phyloP scores from a whole-genome alignment of 2,329 filamentous ascomycete species.

The Fusarium sp. region DNA sequence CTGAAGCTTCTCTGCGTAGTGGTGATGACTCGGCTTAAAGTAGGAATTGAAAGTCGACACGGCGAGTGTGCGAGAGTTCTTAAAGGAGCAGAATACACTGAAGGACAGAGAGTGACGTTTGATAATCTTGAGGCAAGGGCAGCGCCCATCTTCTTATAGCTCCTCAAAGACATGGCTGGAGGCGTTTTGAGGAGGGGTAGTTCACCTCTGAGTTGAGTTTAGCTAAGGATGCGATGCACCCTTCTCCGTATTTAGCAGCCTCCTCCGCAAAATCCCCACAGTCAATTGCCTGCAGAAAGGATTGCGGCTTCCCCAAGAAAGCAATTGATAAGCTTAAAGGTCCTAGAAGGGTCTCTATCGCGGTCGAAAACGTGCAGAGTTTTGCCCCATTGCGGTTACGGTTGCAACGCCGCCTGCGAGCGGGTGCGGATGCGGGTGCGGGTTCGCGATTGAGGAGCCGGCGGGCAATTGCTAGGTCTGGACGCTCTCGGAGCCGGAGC shows the following conservation, averaged over 20 bases:
- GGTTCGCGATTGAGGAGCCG: slow-evolving; percentile 8
- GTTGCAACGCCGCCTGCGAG: slow-evolving; percentile 13
- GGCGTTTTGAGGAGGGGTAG: slow-evolving; percentile 32
- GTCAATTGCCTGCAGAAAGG: slow-evolving; percentile 10
- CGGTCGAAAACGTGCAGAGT: slow-evolving; percentile 4
- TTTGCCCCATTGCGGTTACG: slow-evolving; percentile 41
- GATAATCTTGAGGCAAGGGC: slow-evolving; percentile 26
- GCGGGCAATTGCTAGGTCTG: slow-evolving; percentile 17
- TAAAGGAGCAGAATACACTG: slow-evolving; percentile 9
- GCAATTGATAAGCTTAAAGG: slow-evolving; percentile 26
- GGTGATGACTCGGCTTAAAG: slow-evolving; percentile 17
- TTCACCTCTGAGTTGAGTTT: slow-evolving; percentile 17
- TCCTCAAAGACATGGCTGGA: slow-evolving; percentile 24
- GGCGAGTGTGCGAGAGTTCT: slow-evolving; percentile 14
- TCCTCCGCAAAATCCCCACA: slow-evolving; percentile 35
- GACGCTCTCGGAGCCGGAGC: slow-evolving; percentile 1
- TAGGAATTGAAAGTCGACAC: slow-evolving; percentile 28
- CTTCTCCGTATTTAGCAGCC: slow-evolving; percentile 15
- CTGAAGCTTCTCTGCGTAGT: slow-evolving; percentile 34
- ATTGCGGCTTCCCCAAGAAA: slow-evolving; percentile 1
- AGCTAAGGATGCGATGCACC: slow-evolving; percentile 11
- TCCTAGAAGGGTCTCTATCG: slow-evolving; percentile 3
- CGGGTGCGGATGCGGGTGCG: background rate
- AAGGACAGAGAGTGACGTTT: slow-evolving; percentile 9
- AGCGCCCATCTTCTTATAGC: slow-evolving; percentile 43